Evolutionary conservation across 2,329 filamentous ascomycete species (phyloP), one percentile per base, ranked within the genome.

Genomic region (Aspergillus felis): DNA sequence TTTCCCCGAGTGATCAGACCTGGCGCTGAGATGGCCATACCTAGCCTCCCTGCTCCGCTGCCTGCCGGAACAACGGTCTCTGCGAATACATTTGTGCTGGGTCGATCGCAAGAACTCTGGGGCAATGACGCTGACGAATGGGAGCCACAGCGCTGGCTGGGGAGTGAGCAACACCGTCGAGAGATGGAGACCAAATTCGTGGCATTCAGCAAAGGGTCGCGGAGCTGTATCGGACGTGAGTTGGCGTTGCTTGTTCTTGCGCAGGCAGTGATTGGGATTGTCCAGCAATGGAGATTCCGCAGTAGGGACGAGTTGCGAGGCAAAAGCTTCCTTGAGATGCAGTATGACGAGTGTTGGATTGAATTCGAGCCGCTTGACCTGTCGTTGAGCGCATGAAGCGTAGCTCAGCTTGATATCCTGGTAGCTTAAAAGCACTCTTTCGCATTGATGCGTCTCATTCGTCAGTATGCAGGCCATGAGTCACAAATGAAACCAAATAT

Each of bases 11-110:
- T 60, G 14, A 62, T 64, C 20, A 51, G n/a, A 12, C 47, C 56
- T 4, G 61, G 63, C 12, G 63, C 61, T 4, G 61, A 65, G 47
- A 56, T 20, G n/a, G 56, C 51, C 4, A 42, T 64, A 6, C 55
- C 59, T 9, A 51, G 24, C 17, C 48, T 61, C 12, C 35, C 53
- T 14, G 54, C 52, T 46, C 57, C 57, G 24, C 50, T 65, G 10
- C 63, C 63, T 9, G 51, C 51, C 4, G 63, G 61, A 8, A 64
- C 61, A 22, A 58, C 41, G 3, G 61, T 65, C n/a, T 65, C 63
- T 0, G 63, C 61, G 12, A 65, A 61, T 27, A 56, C 61, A 4
- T 62, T 58, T 52, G 55, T 65, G 17, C 47, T 65, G 24, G 57
- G 63, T 46, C 60, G 60, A 42, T 65, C 63, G 32, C 48, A 41